Conservation (phyloP, 225 moss, liverwort and hornwort genomes). For the Pleurozium schreberi region DNA sequence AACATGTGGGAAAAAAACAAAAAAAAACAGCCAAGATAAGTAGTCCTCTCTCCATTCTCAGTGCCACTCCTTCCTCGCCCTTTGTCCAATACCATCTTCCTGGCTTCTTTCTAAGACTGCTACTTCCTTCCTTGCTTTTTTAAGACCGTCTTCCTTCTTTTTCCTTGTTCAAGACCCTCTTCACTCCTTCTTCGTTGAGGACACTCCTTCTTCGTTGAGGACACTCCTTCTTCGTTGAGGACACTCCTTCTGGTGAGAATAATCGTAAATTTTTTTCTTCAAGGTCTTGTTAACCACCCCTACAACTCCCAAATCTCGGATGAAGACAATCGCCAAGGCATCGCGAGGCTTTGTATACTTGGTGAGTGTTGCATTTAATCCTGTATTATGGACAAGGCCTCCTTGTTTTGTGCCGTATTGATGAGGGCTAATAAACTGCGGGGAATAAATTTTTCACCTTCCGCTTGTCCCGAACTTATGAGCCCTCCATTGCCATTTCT, state of each 20-base stretch:
- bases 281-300: constrained; percentile 66
- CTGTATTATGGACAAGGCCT: neutral
- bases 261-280: neutral
- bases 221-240: too few relatives aligned
- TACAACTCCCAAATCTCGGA: constrained; percentile 57
- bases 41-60: too few relatives aligned
- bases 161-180: too few relatives aligned
- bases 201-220: too few relatives aligned
- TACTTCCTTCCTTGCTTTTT: too few relatives aligned
- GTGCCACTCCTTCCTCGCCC: neutral
- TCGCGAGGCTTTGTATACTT: constrained; percentile 79
- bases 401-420: neutral
- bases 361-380: constrained; percentile 22
- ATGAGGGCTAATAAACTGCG: neutral
- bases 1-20: neutral
- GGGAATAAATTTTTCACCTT: neutral
- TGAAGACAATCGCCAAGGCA: constrained; percentile 47
- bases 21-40: neutral
- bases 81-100: neutral
- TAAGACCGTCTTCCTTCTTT: too few relatives aligned
- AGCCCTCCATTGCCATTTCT: neutral
- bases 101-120: too few relatives aligned
- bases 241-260: too few relatives aligned
- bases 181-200: too few relatives aligned
- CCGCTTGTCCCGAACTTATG: neutral